Evolutionary conservation across 257 asterid species (phyloP), one percentile per base, ranked within the genome.

Genomic region (Eustoma russellianum): DNA sequence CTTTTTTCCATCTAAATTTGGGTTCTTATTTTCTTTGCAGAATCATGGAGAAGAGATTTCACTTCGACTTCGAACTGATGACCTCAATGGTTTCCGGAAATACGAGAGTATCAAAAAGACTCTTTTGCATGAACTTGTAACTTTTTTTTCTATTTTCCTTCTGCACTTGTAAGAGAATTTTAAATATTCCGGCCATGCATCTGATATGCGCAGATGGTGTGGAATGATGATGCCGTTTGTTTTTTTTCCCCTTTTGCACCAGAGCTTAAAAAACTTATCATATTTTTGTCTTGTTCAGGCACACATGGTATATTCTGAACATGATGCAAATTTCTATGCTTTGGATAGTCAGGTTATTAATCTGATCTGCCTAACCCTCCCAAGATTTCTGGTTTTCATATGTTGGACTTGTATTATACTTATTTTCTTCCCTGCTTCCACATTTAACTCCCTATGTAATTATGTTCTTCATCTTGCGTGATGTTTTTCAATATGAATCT

Each of bases 21-120:
- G 17, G 61, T 55, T 48, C 45, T 17, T 50, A 28, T 38, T 38
- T 53, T 50, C 4, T 63, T 49, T 56, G 61, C 73, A 91, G 98
- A 91, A 86, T 78, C 84, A 76, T 15, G 98, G 98, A 52, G 96
- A 91, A 71, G 98, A 91, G 79, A 86, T 91, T 66, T 91, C 96
- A 16, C 68, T 91, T 62, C 89, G 96, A 24, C 95, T 91, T 61
- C 88, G 98, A 55, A 91, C 96, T 3, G 96, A 86, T 66, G 95
- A 91, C 75, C 94, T 91, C 74, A 79, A 73, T 73, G 96, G 98
- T 72, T 87, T 91, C 77, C 77, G 98, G 77, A 91, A 86, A 79
- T 86, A 83, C 33, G 81, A 74, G 48, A 84, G 85, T 64, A 84
- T 91, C 50, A 91, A 86, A 77, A 82, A 73, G 76, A 91, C 95